A percentile compares a stretch with the other conserved stretches of the same genome.
Evolutionary conservation across 176 grass and related monocot species (phyloP).

Genomic region (Oryza brachyantha): DNA sequence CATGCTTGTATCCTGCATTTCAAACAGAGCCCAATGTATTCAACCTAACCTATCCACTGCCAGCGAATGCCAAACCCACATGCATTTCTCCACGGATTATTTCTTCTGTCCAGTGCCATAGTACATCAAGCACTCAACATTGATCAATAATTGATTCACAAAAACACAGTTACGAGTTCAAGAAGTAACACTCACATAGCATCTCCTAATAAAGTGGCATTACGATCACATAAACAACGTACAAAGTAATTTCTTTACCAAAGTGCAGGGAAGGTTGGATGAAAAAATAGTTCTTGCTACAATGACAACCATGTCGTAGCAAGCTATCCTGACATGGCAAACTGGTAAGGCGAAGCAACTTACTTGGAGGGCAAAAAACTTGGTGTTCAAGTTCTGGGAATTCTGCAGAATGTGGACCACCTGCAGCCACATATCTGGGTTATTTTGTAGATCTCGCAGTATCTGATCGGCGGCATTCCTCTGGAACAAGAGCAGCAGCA

Average conservation of each 20-base stretch:
- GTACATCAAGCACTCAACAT: neutral
- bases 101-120: neutral
- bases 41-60: neutral
- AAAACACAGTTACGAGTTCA: no score
- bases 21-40: neutral
- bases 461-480: conserved; percentile 93
- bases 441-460: conserved; percentile 90
- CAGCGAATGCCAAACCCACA: neutral
- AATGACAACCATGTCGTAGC: neutral
- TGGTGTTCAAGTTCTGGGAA: conserved; percentile 93
- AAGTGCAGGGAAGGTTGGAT: neutral
- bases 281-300: neutral
- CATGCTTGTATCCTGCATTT: neutral
- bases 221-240: neutral
- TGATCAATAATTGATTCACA: neutral
- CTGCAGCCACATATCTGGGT: conserved; percentile 94
- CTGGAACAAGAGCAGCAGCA: conserved; percentile 41
- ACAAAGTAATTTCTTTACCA: neutral
- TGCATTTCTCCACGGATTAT: neutral
- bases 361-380: conserved; percentile 98
- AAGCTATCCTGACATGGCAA: neutral
- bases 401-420: conserved; percentile 97
- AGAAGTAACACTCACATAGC: no score
- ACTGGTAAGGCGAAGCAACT: neutral
- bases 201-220: neutral